A percentile compares a stretch with the other conserved stretches of the same genome.
These are phyloP conservation scores for Colletotrichum lini DNA, from an alignment of 2,329 filamentous ascomycete species.

Conservation along the genomic window DNA sequence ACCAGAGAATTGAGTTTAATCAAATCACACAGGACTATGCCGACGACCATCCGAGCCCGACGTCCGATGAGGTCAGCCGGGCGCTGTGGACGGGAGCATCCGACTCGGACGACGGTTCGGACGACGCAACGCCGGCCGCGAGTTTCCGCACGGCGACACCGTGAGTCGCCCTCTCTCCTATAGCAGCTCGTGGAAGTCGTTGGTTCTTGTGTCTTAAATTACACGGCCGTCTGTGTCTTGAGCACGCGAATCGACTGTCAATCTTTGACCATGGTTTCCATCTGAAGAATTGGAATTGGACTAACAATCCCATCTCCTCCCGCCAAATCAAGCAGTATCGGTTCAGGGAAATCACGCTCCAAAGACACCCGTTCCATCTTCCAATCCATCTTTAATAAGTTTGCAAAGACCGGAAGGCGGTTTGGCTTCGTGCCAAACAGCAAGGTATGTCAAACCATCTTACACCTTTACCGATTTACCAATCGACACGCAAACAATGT, in stretches of 20 bases:
- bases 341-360: slow-evolving; percentile 14
- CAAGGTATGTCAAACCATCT: slow-evolving; percentile 22
- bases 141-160: slow-evolving; percentile 8
- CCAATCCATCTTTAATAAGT: slow-evolving; percentile 33
- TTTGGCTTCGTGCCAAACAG: slow-evolving; percentile 39
- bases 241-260: no score
- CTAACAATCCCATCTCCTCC: not conserved
- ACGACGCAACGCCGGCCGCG: slow-evolving; percentile 24
- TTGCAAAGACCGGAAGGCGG: slow-evolving; percentile 31
- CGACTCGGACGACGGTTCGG: slow-evolving; percentile 35
- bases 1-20: not conserved
- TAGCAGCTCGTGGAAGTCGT: no score
- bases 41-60: slow-evolving; percentile 38
- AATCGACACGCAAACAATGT: not conserved
- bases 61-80: slow-evolving; percentile 34
- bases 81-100: slow-evolving; percentile 34
- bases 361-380: slow-evolving; percentile 29
- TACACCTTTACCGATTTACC: no score
- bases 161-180: slow-evolving; percentile 16
- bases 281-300: no score
- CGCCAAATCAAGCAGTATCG: not conserved
- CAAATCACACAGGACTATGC: slow-evolving; percentile 14
- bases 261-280: not conserved
- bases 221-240: no score
- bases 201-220: no score